These are phyloP conservation scores for Aspergillus neotritici DNA, from an alignment of 2,329 filamentous ascomycete genomes.

Conservation along the genomic window DNA sequence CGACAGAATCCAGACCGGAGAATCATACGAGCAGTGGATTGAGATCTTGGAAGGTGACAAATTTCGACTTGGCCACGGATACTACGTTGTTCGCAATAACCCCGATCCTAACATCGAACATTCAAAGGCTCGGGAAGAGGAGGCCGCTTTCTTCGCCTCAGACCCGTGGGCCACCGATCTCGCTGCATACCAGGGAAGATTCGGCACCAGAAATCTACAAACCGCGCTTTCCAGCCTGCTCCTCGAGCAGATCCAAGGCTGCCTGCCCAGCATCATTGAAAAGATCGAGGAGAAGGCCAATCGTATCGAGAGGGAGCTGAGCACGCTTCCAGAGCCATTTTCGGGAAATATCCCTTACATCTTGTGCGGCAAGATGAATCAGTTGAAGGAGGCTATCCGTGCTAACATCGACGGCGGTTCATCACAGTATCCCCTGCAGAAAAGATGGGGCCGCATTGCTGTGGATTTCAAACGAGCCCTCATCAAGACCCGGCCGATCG, in stretches of 20 bases:
- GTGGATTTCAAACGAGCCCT: slow-evolving; percentile 48
- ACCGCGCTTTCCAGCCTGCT: slow-evolving; percentile 45
- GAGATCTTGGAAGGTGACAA: slow-evolving; percentile 57
- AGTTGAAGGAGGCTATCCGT: slow-evolving; percentile 53
- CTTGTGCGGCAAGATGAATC: slow-evolving; percentile 55
- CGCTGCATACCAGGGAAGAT: slow-evolving; percentile 36
- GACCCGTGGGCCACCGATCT: slow-evolving; percentile 45
- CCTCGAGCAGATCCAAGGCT: slow-evolving; percentile 42
- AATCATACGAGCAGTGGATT: slow-evolving; percentile 54
- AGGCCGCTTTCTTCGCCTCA: slow-evolving; percentile 47
- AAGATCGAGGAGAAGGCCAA: slow-evolving; percentile 46
- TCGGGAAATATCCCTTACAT: slow-evolving; percentile 59
- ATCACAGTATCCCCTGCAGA: slow-evolving; percentile 37
- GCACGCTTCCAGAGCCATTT: slow-evolving; percentile 60
- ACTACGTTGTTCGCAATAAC: slow-evolving; percentile 66
- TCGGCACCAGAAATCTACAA: slow-evolving; percentile 51
- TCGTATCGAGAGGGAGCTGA: slow-evolving; percentile 52
- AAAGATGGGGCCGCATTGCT: slow-evolving; percentile 42
- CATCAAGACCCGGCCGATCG: slow-evolving; percentile 39
- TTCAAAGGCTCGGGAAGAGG: slow-evolving; percentile 43
- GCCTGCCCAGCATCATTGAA: slow-evolving; percentile 28
- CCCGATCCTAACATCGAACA: slow-evolving; percentile 43
- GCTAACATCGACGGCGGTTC: slow-evolving; percentile 50
- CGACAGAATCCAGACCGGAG: slow-evolving; percentile 58
- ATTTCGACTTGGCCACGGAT: slow-evolving; percentile 65